Evolutionary conservation across 139 green algal species (phyloP), one percentile per base, ranked within the genome.

Genomic region (Astrephomene gubernaculifera): DNA sequence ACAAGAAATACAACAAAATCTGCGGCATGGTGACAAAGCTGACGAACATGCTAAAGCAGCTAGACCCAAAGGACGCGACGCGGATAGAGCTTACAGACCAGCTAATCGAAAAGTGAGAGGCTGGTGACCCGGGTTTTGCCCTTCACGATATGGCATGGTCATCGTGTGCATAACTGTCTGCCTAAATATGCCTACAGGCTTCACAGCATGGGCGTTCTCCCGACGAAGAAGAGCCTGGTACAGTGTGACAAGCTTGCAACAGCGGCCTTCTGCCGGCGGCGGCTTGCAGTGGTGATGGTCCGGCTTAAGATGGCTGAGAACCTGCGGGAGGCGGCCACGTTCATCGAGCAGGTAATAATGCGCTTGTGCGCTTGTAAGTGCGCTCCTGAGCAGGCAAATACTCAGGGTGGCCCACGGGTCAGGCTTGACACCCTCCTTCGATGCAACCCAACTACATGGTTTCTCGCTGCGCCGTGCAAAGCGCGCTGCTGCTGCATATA

Each of bases 71-170:
- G 17, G 97, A 99, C 88, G 43, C 87, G 4, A 89, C 90, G 0
- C 93, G 98, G 41, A 97, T 99, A 33, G 93, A 99, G 76, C 88
- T 99, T 10, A 99, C 98, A 7, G 96, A 99, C 60, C 84, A 96
- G 69, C 88, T 99, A 17, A 89, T 99, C 8, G 89, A 97, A n/a
- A 99, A 99, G 96, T 98, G 79, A 87, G 94, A 41, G 25, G 38
- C 22, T 21, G 41, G n/a, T n/a, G n/a, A n/a, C n/a, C n/a, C n/a
- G n/a, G n/a, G n/a, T n/a, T n/a, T n/a, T n/a, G n/a, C n/a, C n/a
- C n/a, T n/a, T n/a, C n/a, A n/a, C n/a, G n/a, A n/a, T n/a, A n/a
- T n/a, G n/a, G n/a, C n/a, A n/a, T n/a, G n/a, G n/a, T n/a, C n/a
- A n/a, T n/a, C 31, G 17, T 45, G 72, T 64, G 14, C 45, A 24